Percentiles rank a stretch among this genome's conserved stretches.
Conservation (phyloP, 139 green algal genomes). For the Dunaliella primolecta region DNA sequence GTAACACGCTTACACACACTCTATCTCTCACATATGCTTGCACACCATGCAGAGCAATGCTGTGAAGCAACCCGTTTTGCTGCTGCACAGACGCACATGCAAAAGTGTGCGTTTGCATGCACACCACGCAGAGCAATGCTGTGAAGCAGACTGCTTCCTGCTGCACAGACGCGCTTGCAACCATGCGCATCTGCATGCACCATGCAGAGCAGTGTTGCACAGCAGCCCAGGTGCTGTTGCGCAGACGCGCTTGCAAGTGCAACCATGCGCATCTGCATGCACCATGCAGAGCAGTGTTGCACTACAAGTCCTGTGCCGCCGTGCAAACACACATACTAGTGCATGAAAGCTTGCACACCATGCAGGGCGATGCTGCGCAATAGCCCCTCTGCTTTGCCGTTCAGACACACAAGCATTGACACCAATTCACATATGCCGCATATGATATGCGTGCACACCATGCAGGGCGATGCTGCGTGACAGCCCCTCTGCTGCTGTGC, state of each 20-base stretch:
- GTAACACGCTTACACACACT: too few relatives aligned
- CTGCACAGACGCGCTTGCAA: too few relatives aligned
- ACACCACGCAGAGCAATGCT: too few relatives aligned
- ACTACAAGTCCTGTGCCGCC: not conserved
- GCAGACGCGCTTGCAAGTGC: too few relatives aligned
- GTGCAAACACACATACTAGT: not conserved
- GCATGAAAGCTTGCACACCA: not conserved
- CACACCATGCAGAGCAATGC: not conserved
- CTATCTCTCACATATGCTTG: too few relatives aligned
- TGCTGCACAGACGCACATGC: not conserved
- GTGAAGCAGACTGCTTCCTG: too few relatives aligned
- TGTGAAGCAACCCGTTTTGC: not conserved
- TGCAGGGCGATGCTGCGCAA: not conserved
- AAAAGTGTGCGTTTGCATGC: not conserved
- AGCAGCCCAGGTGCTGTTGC: too few relatives aligned
- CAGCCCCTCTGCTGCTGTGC: slow-evolving; percentile 4
- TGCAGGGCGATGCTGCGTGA: not conserved
- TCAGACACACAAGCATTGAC: not conserved
- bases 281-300: not conserved
- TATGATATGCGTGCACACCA: not conserved
- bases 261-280: too few relatives aligned
- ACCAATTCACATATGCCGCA: not conserved
- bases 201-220: not conserved
- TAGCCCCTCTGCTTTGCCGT: not conserved
- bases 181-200: not conserved